Conservation (phyloP, 257 asterid genomes). For the Solanum appendiculatum region DNA sequence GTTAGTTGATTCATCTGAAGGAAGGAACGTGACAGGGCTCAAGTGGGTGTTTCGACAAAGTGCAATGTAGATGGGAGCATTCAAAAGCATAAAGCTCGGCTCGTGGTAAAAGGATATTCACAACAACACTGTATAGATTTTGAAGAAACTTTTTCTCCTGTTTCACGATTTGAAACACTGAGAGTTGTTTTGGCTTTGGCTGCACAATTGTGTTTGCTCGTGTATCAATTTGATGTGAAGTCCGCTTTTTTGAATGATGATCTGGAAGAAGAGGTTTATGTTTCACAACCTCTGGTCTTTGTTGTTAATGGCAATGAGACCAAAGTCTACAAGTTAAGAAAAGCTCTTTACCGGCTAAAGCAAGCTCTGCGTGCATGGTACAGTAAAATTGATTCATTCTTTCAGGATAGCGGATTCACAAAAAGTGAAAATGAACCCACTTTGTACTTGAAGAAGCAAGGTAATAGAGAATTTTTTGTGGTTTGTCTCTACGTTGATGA, state of each 20-base stretch:
- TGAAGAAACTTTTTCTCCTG: background rate
- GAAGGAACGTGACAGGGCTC: too few relatives aligned
- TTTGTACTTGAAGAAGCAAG: slow-evolving; percentile 1
- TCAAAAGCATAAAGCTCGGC: too few relatives aligned
- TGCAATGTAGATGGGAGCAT: too few relatives aligned
- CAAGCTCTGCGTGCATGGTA: background rate
- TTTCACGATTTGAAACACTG: background rate
- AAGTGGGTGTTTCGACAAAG: too few relatives aligned
- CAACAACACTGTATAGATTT: background rate
- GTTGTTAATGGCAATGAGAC: too few relatives aligned
- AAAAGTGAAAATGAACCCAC: background rate
- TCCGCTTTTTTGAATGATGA: too few relatives aligned
- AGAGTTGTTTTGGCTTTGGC: background rate
- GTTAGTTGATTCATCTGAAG: too few relatives aligned
- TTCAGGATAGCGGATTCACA: background rate
- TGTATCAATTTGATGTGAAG: too few relatives aligned
- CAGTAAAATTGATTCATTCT: background rate
- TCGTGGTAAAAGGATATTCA: background rate
- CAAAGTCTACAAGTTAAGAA: background rate
- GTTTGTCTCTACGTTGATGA: background rate
- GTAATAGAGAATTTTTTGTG: background rate
- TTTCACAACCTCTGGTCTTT: too few relatives aligned
- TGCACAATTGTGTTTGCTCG: too few relatives aligned
- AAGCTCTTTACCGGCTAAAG: background rate
- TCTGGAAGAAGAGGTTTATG: too few relatives aligned